Percentiles rank a stretch among this genome's conserved stretches.
Evolutionary conservation across 192 early-diverging fungal genomes (phyloP).

Genomic region (Coemansia sp.): DNA sequence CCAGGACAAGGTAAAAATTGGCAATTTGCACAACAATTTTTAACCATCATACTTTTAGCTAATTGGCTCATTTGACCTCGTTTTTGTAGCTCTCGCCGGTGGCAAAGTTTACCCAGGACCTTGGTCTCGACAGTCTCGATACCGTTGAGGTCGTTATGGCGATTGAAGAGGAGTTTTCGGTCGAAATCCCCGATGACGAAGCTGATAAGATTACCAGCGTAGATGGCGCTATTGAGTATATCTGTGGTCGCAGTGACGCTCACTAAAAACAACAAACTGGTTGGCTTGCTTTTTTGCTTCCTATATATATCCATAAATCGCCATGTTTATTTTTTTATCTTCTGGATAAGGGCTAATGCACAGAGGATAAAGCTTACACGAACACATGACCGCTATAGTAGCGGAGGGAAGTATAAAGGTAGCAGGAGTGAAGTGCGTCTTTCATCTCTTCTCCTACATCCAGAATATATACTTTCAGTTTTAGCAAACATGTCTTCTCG

Average conservation of each 20-base stretch:
- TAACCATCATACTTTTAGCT: not conserved
- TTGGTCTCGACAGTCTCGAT: constrained; percentile 95
- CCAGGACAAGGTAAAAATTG: constrained; percentile 73
- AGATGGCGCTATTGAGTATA: constrained; percentile 85
- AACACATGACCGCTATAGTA: not conserved
- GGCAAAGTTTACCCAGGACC: constrained; percentile 89
- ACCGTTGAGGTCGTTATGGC: constrained; percentile 99
- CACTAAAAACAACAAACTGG: constrained; percentile 50
- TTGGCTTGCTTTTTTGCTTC: not conserved
- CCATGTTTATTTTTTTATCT: not conserved
- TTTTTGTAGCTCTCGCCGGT: constrained; percentile 70
- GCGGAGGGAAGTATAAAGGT: not conserved
- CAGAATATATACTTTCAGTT: not conserved
- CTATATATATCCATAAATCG: not conserved
- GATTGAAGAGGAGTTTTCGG: constrained; percentile 98
- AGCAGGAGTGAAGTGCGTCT: not conserved
- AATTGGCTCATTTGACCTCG: not conserved
- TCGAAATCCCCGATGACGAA: constrained; percentile 96
- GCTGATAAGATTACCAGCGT: constrained; percentile 94
- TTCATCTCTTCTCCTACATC: not conserved
- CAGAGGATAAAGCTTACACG: not conserved
- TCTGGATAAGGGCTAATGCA: too few relatives aligned
- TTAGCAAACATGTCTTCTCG: constrained; percentile 5
- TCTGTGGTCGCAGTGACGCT: constrained; percentile 69
- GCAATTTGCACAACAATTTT: not conserved